Evolutionary conservation across 108 stramenopile species (phyloP).

Genomic region (Pseudonitzschia multistriata): DNA sequence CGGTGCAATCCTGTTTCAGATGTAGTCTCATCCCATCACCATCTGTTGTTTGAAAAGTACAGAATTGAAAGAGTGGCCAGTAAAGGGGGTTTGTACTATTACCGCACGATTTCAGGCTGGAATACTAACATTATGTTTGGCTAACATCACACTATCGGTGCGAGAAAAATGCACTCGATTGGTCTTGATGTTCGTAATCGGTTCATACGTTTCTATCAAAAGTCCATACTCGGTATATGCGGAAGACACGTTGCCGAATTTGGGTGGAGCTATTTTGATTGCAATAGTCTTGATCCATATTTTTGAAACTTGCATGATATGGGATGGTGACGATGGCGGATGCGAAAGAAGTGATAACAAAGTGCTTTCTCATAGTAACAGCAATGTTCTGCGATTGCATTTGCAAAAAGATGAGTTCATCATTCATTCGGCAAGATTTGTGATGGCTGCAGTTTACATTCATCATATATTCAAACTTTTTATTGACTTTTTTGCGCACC

Average conservation of each 20-base stretch:
- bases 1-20: background rate
- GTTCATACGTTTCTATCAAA: background rate
- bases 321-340: background rate
- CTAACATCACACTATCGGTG: background rate
- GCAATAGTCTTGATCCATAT: background rate
- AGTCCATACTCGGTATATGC: background rate
- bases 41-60: background rate
- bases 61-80: conserved; percentile 6
- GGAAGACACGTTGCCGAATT: background rate
- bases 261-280: background rate
- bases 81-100: conserved; percentile 1
- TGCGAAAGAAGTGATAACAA: background rate
- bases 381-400: background rate
- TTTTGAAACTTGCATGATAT: background rate
- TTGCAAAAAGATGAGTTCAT: background rate
- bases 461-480: background rate
- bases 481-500: background rate
- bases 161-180: background rate
- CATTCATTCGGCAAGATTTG: background rate
- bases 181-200: background rate
- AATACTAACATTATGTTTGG: background rate
- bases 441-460: background rate
- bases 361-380: background rate
- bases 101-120: background rate
- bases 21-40: background rate